Evolutionary conservation across 2,329 filamentous ascomycete species (phyloP).

Genomic region (Plenodomus tracheiphilus): DNA sequence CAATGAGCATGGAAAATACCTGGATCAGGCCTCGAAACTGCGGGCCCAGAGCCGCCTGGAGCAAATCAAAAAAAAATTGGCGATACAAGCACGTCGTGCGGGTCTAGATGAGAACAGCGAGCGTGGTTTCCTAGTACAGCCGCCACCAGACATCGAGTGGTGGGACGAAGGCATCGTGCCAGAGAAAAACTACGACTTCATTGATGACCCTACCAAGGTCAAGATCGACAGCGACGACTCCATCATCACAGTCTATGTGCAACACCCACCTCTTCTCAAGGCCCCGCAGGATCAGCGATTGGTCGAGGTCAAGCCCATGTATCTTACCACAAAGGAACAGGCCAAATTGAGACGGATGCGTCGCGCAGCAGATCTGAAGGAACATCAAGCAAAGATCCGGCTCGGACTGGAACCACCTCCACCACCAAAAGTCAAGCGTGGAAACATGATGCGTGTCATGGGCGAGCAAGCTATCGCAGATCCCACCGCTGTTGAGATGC

Average conservation of each 20-base stretch:
- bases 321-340: slow-evolving; percentile 86
- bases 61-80: slow-evolving; percentile 92
- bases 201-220: slow-evolving; percentile 66
- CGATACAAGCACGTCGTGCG: slow-evolving; percentile 82
- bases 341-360: slow-evolving; percentile 87
- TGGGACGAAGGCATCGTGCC: slow-evolving; percentile 90
- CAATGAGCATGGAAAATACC: slow-evolving; percentile 96
- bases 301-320: slow-evolving; percentile 84
- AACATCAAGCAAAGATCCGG: slow-evolving; percentile 93
- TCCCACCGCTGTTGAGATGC: slow-evolving; percentile 92
- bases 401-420: slow-evolving; percentile 87
- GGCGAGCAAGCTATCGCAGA: slow-evolving; percentile 93
- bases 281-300: slow-evolving; percentile 86
- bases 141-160: slow-evolving; percentile 90
- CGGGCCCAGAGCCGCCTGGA: slow-evolving; percentile 87
- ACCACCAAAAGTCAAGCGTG: slow-evolving; percentile 94
- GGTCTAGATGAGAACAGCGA: slow-evolving; percentile 94
- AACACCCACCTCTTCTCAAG: slow-evolving; percentile 88
- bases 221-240: slow-evolving; percentile 79
- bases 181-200: slow-evolving; percentile 72
- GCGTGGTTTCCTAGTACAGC: slow-evolving; percentile 82
- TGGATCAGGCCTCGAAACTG: slow-evolving; percentile 87
- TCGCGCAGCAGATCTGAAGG: slow-evolving; percentile 90
- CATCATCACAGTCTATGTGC: slow-evolving; percentile 87
- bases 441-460: slow-evolving; percentile 95